Evolutionary conservation across 2,329 filamentous ascomycete species (phyloP), one percentile per base, ranked within the genome.

Genomic region (Trichoderma polysporum): DNA sequence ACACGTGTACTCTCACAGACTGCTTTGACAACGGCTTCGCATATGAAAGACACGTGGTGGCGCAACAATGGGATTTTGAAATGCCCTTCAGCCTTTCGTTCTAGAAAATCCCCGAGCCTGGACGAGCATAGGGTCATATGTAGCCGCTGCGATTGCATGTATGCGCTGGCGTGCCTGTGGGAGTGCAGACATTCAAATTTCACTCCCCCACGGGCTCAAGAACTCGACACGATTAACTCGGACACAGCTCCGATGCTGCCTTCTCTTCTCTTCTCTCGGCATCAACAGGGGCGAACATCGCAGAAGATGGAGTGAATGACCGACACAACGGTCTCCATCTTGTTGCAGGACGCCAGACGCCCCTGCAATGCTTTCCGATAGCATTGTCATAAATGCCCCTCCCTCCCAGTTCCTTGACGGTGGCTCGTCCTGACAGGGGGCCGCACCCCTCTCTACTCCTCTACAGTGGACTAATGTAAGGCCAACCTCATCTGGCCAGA

Each of bases 381-480:
- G 57, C 35, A 29, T 37, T 33, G 33, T n/a, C n/a, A n/a, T n/a
- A 45, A 22, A 45, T 49, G 60, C 60, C 15, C 52, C 53, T 67
- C 29, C 41, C 58, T 62, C 68, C 50, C 29, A 53, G 41, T 53
- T 57, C 66, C 68, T 58, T 60, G 67, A 41, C 53, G 61, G 66
- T 68, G 59, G 66, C 54, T 52, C 47, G 41, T 47, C 58, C 45
- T 49, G 53, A 35, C 50, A 65, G 61, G 67, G 68, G 68, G 66
- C 54, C 50, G 15, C 39, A 41, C 75, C 75, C 74, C 75, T 70
- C 35, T 56, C 50, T 64, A 33, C 60, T 47, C 37, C 37, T 47
- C 68, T 73, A 70, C 70, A 71, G 69, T 69, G 71, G 72, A 70
- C 75, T 76, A 77, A 76, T 77, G 75, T 76, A 74, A 70, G 72